Evolutionary conservation across 2,329 filamentous ascomycete genomes (phyloP), one percentile per base, ranked within the genome.

Genomic region (Trichophyton verrucosum): DNA sequence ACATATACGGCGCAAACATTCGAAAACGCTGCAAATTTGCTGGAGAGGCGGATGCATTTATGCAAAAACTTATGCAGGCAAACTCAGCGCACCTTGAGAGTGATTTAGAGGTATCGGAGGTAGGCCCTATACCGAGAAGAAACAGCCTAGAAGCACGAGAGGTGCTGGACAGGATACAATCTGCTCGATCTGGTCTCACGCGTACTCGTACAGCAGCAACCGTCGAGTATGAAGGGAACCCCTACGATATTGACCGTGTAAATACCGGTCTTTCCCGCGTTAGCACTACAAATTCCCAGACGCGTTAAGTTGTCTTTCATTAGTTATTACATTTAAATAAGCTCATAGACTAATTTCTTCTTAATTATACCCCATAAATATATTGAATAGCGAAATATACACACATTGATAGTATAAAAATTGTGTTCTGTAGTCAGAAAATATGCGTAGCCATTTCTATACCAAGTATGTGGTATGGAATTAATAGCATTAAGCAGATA

Each of bases 21-120:
- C 80, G 87, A 22, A 75, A 79, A 70, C 82, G 78, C 68, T 89
- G 87, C 79, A 85, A 86, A 75, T 91, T 81, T 68, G 83, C 87
- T 4, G 80, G 82, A 8, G 81, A 89, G 72, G 82, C 86, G 5
- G 84, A 85, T 33, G 78, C 77, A 9, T 81, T 87, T 62, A 77
- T 87, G 73, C 71, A 72, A 58, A 74, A 74, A 53, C 68, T 82
- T 59, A 76, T 61, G 8, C 53, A 60, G 57, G 38, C 47, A 15
- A 59, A 24, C 55, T 30, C 20, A 40, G 24, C 58, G 17, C 58
- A 36, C 20, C 36, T 47, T n/a, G 49, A 59, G 51, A 27, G 9
- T 15, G 44, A 58, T 20, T 36, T 38, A 40, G 60, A 59, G 53
- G 46, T 44, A 44, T 44, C 40, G 2, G 40, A 44, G n/a, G 2